Base-by-base conservation (phyloP, 208 protist genomes). In the Leishmania major region DNA sequence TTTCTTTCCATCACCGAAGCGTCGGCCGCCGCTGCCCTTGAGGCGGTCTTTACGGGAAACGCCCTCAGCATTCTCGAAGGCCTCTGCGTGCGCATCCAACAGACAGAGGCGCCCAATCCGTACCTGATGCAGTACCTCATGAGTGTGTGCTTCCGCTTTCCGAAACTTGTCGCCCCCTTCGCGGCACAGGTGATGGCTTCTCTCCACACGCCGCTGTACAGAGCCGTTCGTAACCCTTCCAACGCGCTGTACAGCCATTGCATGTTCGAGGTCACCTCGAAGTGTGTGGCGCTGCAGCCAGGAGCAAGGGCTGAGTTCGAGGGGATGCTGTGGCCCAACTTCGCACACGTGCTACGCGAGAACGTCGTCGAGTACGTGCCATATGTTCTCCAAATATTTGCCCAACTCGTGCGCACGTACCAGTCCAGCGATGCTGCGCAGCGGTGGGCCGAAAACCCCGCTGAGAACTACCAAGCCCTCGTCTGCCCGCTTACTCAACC, bases 231-330 rank as follows among this genome's bases (percentile, higher is more conserved):
- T 74, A 99, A 99, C 82, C 97, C 98, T 53, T 91, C 85, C 28
- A 99, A 99, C 81, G 97, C 98, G 15, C 74, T 93, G 47, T 99
- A 98, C 89, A 99, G 98, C 82, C 97, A 99, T 80, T 99, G 95
- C 80, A 90, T 99, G 75, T 99, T 99, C 75, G 99, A 99, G 81
- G 89, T 95, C 22, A 84, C 99, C 80, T 98, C 98, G 35, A 91
- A 92, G 55, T 94, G 98, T 59, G 94, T 99, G 57, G 94, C 93
- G 49, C 69, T 92, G 22, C 80, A 86, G 47, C 90, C 90, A 17
- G 55, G 86, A 35, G 81, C 90, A 59, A 82, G 88, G 7, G 40
- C 79, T 8, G 87, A 78, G 45, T 92, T 99, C 81, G 98, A 99
- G 85, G 75, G 79, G 31, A 67, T 83, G 13, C 84, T 99, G 45